Conservation (phyloP, 2,329 filamentous ascomycete species). For the Akanthomyces lecanii region DNA sequence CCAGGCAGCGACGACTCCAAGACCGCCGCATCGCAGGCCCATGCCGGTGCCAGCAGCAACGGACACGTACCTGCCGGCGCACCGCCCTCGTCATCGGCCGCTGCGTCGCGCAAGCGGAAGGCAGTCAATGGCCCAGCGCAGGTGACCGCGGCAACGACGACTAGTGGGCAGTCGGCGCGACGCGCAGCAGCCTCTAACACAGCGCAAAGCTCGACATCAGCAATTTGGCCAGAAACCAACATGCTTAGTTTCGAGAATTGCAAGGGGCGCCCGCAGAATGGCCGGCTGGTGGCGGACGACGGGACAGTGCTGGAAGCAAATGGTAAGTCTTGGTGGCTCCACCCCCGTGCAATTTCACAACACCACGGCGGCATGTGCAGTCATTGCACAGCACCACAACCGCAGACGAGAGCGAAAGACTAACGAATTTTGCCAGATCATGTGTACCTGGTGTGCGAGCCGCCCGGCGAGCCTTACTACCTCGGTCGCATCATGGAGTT, state of each 20-base stretch:
- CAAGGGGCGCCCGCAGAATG: conserved; percentile 65
- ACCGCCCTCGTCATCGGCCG: conserved; percentile 47
- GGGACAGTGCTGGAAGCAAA: conserved; percentile 79
- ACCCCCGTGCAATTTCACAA: conserved; percentile 19
- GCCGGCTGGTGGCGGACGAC: conserved; percentile 82
- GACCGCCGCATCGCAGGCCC: conserved; percentile 32
- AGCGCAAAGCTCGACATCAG: conserved; percentile 37
- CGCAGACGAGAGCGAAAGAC: neutral
- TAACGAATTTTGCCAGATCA: conserved; percentile 48
- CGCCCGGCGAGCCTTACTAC: conserved; percentile 96
- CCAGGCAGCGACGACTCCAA: conserved; percentile 38
- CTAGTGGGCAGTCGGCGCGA: conserved; percentile 13
- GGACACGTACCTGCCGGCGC: conserved; percentile 27
- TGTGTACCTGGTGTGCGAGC: conserved; percentile 95
- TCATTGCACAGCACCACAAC: neutral
- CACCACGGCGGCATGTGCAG: neutral
- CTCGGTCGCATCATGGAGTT: conserved; percentile 98
- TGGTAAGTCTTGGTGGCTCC: conserved; percentile 52
- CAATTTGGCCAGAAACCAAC: conserved; percentile 62
- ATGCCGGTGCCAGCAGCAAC: conserved; percentile 23
- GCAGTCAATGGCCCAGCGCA: conserved; percentile 43
- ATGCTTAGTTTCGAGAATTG: conserved; percentile 82
- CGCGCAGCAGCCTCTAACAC: conserved; percentile 26
- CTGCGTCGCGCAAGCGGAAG: conserved; percentile 79
- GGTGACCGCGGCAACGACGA: conserved; percentile 5